Base-by-base conservation (phyloP, 495 filamentous ascomycete genomes). In the Penicillium tannophilum region DNA sequence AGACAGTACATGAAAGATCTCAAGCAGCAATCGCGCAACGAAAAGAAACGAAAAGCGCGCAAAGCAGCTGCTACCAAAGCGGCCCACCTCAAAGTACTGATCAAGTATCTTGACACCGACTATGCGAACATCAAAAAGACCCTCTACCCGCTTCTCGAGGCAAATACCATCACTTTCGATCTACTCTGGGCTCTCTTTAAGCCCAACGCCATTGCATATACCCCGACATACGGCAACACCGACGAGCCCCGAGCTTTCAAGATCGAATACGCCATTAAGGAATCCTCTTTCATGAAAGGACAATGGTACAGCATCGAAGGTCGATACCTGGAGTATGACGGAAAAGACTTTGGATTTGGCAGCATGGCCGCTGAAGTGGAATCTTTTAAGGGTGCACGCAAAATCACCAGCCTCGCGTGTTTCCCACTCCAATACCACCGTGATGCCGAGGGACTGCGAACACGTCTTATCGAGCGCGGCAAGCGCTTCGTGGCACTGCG, bases 171-270 rank as follows among this genome's bases (percentile, higher is more conserved):
- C 68, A 95, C 92, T 6, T 97, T 92, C 58, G 92, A 96, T 56
- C 82, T 96, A 10, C 71, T 95, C 5, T 96, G 93, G 93, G 91
- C 93, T 3, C 74, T 97, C 7, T 93, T 91, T 79, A 95, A 96
- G 64, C 92, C 93, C 6, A 93, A 95, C 64, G 90, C 91, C 14
- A 84, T 96, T 39, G 88, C 88, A 1, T 93, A 89, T 64, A 89
- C 90, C 0, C 84, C 85, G 3, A 94, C 91, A 1, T 94, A 96
- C 62, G 90, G 89, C 3, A 87, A 82, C 45, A 71, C 79, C 17
- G 91, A 95, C 50, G 90, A 96, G 66, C 92, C 92, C 2, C 86
- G 91, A 33, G 89, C 90, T n/a, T 93, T 96, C 81, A 93, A 90
- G 67, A 86, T 96, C 28, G 91, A 94, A 56, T 88, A 90, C 54